phyloP scores from a whole-genome alignment of 352 stramenopile species.

The Phytophthora hybrid region DNA sequence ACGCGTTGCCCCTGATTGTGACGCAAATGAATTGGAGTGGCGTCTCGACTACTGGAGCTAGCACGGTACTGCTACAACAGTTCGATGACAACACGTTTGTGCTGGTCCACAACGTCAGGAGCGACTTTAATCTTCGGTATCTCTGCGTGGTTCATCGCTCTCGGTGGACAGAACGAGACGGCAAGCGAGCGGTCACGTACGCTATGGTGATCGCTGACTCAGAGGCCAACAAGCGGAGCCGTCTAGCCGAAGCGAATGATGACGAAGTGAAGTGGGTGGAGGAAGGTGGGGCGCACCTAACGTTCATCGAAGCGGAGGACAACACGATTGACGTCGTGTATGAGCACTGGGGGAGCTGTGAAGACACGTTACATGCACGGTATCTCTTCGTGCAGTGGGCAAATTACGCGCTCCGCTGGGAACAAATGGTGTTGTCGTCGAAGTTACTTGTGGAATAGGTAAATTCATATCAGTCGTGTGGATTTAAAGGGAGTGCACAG shows the following conservation, averaged over 20 bases:
- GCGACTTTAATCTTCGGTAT: slow-evolving; percentile 27
- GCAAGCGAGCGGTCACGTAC: slow-evolving; percentile 29
- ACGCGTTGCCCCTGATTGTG: slow-evolving; percentile 32
- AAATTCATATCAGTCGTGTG: no score
- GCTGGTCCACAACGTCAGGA: slow-evolving; percentile 22
- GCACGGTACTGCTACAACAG: slow-evolving; percentile 29
- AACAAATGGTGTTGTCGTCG: slow-evolving; percentile 19
- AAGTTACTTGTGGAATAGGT: not conserved
- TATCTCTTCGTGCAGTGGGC: slow-evolving; percentile 59
- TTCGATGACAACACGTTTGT: slow-evolving; percentile 35
- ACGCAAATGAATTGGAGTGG: slow-evolving; percentile 29
- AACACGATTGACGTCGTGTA: slow-evolving; percentile 35
- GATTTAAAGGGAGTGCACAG: no score
- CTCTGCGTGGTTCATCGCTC: slow-evolving; percentile 31
- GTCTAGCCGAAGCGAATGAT: slow-evolving; percentile 22
- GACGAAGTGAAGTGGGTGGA: slow-evolving; percentile 38
- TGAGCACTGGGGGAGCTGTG: slow-evolving; percentile 37
- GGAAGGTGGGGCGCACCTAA: slow-evolving; percentile 37
- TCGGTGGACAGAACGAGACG: slow-evolving; percentile 13
- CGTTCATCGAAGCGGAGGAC: slow-evolving; percentile 30
- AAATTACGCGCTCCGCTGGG: slow-evolving; percentile 43
- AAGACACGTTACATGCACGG: slow-evolving; percentile 46
- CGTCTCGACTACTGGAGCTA: slow-evolving; percentile 11
- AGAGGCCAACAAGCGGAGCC: slow-evolving; percentile 30
- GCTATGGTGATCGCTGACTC: slow-evolving; percentile 41